A percentile compares a stretch with the other conserved stretches of the same genome.
Evolutionary conservation across 257 asterid genomes (phyloP).

Genomic region (Capsicum rhomboideum): DNA sequence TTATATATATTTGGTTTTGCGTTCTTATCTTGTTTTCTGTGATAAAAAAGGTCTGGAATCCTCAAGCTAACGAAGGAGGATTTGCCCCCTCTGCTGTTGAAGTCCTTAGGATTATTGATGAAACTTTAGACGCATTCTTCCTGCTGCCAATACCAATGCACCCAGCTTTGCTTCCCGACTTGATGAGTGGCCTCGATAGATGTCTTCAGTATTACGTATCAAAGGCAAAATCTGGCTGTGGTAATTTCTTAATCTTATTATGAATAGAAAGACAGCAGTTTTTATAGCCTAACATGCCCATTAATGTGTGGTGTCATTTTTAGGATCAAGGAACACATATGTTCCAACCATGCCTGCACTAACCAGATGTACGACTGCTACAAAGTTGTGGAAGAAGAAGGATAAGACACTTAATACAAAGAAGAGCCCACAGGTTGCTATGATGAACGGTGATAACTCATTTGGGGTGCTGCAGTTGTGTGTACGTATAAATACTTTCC

Average conservation of each 20-base stretch:
- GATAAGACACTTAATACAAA: constrained; percentile 41
- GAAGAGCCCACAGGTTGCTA: constrained; percentile 75
- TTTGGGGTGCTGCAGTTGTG: constrained; percentile 67
- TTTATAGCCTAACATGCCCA: background rate
- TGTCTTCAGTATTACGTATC: constrained; percentile 78
- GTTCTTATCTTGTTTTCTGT: constrained; percentile 8
- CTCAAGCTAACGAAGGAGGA: constrained; percentile 73
- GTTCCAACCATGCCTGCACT: constrained; percentile 88
- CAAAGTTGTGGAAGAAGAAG: constrained; percentile 75
- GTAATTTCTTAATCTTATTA: constrained; percentile 31
- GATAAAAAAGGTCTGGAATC: constrained; percentile 66
- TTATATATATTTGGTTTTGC: background rate
- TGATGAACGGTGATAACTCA: constrained; percentile 54
- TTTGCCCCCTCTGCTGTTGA: constrained; percentile 88
- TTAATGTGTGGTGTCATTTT: background rate
- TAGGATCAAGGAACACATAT: constrained; percentile 75
- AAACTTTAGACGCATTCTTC: constrained; percentile 87
- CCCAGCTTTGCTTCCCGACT: constrained; percentile 85
- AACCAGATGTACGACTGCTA: constrained; percentile 67
- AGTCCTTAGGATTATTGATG: constrained; percentile 75
- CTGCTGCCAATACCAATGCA: constrained; percentile 94
- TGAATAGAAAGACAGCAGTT: background rate
- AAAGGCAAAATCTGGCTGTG: constrained; percentile 86
- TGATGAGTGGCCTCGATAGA: constrained; percentile 75
- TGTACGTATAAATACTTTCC: constrained; percentile 81